Percentiles rank a stretch among this genome's conserved stretches.
phyloP scores from a whole-genome alignment of 2,329 filamentous ascomycete species.

The Ascochyta fabae region DNA sequence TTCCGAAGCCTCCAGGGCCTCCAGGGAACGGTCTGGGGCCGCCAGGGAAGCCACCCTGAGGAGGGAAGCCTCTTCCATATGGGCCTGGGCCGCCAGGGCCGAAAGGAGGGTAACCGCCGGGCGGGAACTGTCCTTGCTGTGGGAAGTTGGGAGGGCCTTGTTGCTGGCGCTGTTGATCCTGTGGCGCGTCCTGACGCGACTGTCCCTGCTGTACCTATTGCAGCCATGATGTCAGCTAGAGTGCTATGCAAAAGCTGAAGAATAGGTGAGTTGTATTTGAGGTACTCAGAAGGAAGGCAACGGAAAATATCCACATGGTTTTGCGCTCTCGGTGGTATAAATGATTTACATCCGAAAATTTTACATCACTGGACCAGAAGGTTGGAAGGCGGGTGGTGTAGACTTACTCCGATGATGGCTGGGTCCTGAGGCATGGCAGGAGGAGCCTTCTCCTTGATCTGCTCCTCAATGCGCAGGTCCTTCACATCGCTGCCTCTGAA shows the following conservation, averaged over 20 bases:
- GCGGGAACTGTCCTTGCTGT: constrained; percentile 51
- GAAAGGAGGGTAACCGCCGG: constrained; percentile 50
- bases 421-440: constrained; percentile 89
- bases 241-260: constrained; percentile 6
- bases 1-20: constrained; percentile 65
- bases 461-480: constrained; percentile 91
- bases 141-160: constrained; percentile 50
- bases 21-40: constrained; percentile 57
- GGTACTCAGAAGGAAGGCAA: constrained; percentile 99
- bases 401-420: constrained; percentile 94
- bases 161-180: constrained; percentile 38
- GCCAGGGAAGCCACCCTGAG: constrained; percentile 54
- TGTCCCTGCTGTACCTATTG: constrained; percentile 42
- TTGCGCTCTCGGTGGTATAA: constrained; percentile 90
- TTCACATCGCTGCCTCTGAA: constrained; percentile 99
- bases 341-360: constrained; percentile 96
- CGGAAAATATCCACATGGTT: constrained; percentile 94
- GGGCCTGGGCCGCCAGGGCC: constrained; percentile 48
- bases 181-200: constrained; percentile 30
- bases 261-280: constrained; percentile 15
- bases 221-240: constrained; percentile 34
- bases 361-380: constrained; percentile 76
- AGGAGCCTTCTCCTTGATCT: constrained; percentile 72
- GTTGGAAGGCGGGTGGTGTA: constrained; percentile 14
- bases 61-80: constrained; percentile 54